Percentiles rank a stretch among this genome's conserved stretches.
Conservation (phyloP, 495 filamentous ascomycete species). For the Neurospora pannonica region DNA sequence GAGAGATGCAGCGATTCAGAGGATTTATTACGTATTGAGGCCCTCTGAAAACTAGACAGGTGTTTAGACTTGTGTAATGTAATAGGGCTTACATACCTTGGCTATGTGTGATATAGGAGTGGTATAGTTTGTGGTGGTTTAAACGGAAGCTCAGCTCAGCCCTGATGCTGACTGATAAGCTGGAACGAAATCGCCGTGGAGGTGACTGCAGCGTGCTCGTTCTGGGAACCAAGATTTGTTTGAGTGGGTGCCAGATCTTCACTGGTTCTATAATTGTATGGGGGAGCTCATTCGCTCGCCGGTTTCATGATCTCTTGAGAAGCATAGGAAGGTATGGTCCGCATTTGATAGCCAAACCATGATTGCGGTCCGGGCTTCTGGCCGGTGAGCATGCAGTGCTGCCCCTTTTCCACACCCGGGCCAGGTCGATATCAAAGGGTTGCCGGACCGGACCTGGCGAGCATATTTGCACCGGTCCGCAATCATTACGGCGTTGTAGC, state of each 20-base stretch:
- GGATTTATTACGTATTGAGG: not conserved
- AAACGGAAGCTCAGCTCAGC: not conserved
- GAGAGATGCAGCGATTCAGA: not conserved
- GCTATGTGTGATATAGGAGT: not conserved
- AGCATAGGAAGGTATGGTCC: not conserved
- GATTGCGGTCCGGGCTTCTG: not conserved
- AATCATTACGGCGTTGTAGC: not conserved
- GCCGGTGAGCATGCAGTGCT: not conserved
- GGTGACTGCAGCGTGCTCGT: not conserved
- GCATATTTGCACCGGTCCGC: not conserved
- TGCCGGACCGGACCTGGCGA: not conserved
- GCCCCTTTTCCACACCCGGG: not conserved
- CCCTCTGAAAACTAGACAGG: not conserved
- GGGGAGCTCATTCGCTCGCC: not conserved
- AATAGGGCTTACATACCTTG: not conserved
- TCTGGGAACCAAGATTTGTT: not conserved
- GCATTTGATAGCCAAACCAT: not conserved
- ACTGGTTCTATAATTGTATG: not conserved
- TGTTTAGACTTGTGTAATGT: not conserved
- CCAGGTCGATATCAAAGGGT: not conserved
- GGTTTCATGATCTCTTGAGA: not conserved
- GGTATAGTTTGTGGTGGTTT: not conserved
- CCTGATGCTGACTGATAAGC: not conserved
- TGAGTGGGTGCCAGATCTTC: not conserved
- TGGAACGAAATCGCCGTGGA: not conserved